These are phyloP conservation scores for Euryodendron excelsum DNA, from an alignment of 148 eudicot genomes.

Conservation along the genomic window DNA sequence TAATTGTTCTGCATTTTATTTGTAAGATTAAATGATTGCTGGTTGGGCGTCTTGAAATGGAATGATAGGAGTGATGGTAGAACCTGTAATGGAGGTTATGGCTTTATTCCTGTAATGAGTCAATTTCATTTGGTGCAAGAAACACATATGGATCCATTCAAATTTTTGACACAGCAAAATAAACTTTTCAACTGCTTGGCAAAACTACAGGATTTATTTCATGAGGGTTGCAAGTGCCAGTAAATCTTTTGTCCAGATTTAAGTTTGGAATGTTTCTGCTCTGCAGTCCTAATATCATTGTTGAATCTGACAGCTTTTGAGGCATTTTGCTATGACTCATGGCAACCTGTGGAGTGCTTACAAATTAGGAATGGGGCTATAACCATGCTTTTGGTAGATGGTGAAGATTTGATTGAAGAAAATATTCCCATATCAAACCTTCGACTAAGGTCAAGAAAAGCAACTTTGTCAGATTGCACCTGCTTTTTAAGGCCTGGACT, in stretches of 20 bases:
- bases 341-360: slow-evolving; percentile 74
- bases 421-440: slow-evolving; percentile 56
- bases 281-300: background rate
- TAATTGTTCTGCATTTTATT: background rate
- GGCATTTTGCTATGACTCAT: slow-evolving; percentile 55
- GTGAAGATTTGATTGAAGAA: slow-evolving; percentile 55
- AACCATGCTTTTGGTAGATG: slow-evolving; percentile 41
- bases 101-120: background rate
- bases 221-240: background rate
- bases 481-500: slow-evolving; percentile 81
- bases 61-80: background rate
- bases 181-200: background rate
- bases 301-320: slow-evolving; percentile 66
- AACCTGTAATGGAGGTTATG: background rate
- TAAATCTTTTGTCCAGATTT: background rate
- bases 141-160: background rate
- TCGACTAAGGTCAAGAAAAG: slow-evolving; percentile 73
- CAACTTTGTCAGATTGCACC: slow-evolving; percentile 64
- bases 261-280: background rate
- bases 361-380: slow-evolving; percentile 56
- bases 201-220: background rate
- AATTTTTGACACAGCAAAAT: background rate
- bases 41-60: background rate
- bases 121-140: background rate
- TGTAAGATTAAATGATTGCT: background rate